These are phyloP conservation scores for Graphilbum sp. DNA, from an alignment of 2,329 filamentous ascomycete species.

Conservation along the genomic window DNA sequence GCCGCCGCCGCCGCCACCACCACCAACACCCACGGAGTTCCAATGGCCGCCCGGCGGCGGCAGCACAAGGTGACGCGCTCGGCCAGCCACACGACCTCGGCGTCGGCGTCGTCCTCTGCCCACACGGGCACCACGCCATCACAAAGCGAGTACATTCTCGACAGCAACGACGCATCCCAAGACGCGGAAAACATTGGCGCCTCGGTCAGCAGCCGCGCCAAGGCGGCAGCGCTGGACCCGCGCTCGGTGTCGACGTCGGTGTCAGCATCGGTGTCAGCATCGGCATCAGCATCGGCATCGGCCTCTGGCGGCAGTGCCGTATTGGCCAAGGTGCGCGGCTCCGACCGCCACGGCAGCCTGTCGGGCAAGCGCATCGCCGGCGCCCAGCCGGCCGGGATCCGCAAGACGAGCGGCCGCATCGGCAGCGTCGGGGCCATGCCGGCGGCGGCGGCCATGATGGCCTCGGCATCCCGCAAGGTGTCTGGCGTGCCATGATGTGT, in stretches of 20 bases:
- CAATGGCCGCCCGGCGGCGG: not conserved
- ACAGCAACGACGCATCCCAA: slow-evolving; percentile 52
- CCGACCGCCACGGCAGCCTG: slow-evolving; percentile 8
- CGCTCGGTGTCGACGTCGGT: slow-evolving; percentile 34
- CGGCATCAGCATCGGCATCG: too few species aligned
- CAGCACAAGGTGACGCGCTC: not conserved
- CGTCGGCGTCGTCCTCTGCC: slow-evolving; percentile 44
- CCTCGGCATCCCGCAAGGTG: slow-evolving; percentile 33
- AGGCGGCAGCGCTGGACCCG: slow-evolving; percentile 26
- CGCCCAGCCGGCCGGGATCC: slow-evolving; percentile 33
- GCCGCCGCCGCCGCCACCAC: too few species aligned
- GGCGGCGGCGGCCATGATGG: slow-evolving; percentile 20
- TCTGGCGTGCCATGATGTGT: slow-evolving; percentile 22
- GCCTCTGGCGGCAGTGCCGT: too few species aligned
- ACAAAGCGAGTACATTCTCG: slow-evolving; percentile 59
- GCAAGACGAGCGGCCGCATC: slow-evolving; percentile 50
- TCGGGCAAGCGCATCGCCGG: slow-evolving; percentile 34
- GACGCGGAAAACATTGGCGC: slow-evolving; percentile 56
- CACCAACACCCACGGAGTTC: too few species aligned
- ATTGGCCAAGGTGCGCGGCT: slow-evolving; percentile 45
- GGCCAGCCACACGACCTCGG: not conserved
- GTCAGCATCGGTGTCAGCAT: too few species aligned
- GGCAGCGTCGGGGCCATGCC: slow-evolving; percentile 33
- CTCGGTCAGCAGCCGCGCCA: slow-evolving; percentile 26
- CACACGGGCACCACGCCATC: slow-evolving; percentile 46